These are phyloP conservation scores for Vigna unguiculata DNA, from an alignment of 306 rosid genomes.

Conservation along the genomic window DNA sequence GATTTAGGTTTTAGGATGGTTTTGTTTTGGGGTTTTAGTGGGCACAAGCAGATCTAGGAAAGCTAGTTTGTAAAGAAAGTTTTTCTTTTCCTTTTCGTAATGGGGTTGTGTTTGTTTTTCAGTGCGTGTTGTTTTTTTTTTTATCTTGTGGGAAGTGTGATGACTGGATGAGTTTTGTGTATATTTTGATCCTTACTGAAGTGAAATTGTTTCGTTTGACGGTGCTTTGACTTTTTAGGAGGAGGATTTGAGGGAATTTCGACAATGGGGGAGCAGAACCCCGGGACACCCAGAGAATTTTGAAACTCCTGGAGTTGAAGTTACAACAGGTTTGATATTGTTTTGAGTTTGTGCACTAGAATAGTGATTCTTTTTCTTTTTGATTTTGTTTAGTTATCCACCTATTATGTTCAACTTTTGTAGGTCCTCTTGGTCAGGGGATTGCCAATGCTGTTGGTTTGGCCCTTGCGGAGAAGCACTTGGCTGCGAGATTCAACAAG, in stretches of 20 bases:
- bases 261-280: slow-evolving; percentile 94
- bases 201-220: neutral
- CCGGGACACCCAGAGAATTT: slow-evolving; percentile 99
- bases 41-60: neutral
- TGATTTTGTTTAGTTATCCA: slow-evolving; percentile 4
- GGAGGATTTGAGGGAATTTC: slow-evolving; percentile 83
- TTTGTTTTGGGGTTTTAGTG: neutral
- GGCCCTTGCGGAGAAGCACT: slow-evolving; percentile 98
- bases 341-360: neutral
- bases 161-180: neutral
- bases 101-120: neutral
- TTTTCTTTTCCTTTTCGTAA: neutral
- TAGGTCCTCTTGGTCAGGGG: slow-evolving; percentile 99
- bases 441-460: slow-evolving; percentile 97
- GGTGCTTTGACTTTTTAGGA: slow-evolving; percentile 59
- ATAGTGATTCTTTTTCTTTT: neutral
- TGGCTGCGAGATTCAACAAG: slow-evolving; percentile 96
- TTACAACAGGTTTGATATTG: slow-evolving; percentile 81
- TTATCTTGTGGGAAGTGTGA: slow-evolving; percentile 14
- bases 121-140: neutral
- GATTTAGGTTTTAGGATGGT: neutral
- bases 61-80: neutral
- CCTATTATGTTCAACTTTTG: slow-evolving; percentile 21
- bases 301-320: slow-evolving; percentile 94
- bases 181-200: slow-evolving; percentile 13